phyloP scores from a whole-genome alignment of 768 basidiomycete genomes.

The Crucibulum laeve region DNA sequence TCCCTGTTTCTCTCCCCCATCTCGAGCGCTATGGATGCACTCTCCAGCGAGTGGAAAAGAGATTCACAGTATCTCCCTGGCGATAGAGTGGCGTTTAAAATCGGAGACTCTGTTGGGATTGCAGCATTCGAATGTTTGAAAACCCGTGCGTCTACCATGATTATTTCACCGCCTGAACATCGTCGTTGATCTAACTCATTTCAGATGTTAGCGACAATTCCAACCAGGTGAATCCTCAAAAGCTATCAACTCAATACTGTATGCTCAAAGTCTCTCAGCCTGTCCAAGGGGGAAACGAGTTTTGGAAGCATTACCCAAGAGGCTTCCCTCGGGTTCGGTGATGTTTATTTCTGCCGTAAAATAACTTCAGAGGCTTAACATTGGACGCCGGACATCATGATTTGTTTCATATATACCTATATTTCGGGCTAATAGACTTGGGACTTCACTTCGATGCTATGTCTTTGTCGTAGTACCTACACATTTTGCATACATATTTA shows the following conservation, averaged over 20 bases:
- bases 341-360: not conserved
- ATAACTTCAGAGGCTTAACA: not conserved
- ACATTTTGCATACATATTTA: not conserved
- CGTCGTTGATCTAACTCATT: not conserved
- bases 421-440: too few species aligned
- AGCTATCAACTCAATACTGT: not conserved
- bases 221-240: conserved; percentile 17
- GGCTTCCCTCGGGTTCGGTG: conserved; percentile 18
- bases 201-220: conserved; percentile 17
- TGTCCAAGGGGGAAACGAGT: conserved; percentile 17
- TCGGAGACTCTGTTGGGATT: conserved; percentile 21
- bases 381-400: not conserved
- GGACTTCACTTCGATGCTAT: too few species aligned
- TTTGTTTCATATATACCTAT: not conserved
- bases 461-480: too few species aligned
- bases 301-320: conserved; percentile 25
- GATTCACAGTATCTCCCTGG: conserved; percentile 17
- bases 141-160: conserved; percentile 16
- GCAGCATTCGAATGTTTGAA: conserved; percentile 26
- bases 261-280: conserved; percentile 14
- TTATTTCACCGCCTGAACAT: not conserved
- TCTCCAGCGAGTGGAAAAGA: conserved; percentile 26
- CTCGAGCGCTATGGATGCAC: conserved; percentile 15
- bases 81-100: conserved; percentile 27
- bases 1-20: not conserved